Conservation (phyloP, 805 yeast species). For the Saccharomycopsis schoenii region DNA sequence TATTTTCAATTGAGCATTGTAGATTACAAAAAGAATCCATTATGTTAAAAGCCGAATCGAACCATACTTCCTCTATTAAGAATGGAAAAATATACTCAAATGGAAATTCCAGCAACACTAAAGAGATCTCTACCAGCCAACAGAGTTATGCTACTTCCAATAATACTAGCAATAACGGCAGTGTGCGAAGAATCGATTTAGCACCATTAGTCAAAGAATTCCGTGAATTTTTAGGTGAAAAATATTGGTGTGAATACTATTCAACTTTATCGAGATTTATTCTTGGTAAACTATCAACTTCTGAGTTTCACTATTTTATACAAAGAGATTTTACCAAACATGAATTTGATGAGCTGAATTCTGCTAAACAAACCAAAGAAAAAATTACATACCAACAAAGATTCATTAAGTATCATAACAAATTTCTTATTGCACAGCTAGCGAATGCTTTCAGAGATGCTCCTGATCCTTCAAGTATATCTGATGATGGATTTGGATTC, state of each 20-base stretch:
- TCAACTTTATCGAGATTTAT: constrained; percentile 66
- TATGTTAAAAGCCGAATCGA: background rate
- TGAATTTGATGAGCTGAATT: background rate
- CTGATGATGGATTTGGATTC: constrained; percentile 35
- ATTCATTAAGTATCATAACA: constrained; percentile 65
- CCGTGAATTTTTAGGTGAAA: constrained; percentile 59
- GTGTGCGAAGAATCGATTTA: constrained; percentile 42
- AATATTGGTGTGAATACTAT: constrained; percentile 77
- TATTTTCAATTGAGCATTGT: background rate
- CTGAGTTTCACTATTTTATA: constrained; percentile 39
- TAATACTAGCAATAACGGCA: background rate
- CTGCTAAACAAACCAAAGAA: background rate
- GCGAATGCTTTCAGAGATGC: constrained; percentile 77
- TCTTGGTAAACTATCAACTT: constrained; percentile 67
- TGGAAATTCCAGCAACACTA: background rate
- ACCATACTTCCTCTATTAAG: background rate
- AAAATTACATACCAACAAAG: constrained; percentile 23
- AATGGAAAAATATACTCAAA: background rate
- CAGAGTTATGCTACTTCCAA: background rate
- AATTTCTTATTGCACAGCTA: constrained; percentile 65
- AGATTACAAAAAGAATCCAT: background rate
- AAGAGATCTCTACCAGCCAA: background rate
- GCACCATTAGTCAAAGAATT: constrained; percentile 61
- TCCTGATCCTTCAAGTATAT: constrained; percentile 28
- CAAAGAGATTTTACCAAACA: constrained; percentile 3